Conservation (phyloP, 371 early-diverging fungal genomes). For the Mortierella sp. region DNA sequence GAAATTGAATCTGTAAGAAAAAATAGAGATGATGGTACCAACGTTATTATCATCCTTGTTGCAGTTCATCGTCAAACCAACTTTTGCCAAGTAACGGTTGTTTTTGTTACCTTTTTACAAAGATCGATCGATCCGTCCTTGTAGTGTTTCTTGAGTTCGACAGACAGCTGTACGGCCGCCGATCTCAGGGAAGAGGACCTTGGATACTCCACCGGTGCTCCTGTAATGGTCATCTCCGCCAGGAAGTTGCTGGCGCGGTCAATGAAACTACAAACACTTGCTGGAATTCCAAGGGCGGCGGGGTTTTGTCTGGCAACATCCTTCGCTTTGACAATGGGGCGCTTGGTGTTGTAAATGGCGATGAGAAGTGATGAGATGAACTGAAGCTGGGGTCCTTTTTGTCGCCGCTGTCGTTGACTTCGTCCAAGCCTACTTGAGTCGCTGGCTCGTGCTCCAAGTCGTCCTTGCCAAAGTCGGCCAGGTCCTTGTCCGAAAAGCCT, state of each 20-base stretch:
- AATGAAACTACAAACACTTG: no score
- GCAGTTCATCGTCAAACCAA: background rate
- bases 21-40: no score
- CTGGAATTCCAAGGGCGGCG: background rate
- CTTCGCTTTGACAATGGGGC: no score
- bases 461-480: background rate
- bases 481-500: background rate
- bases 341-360: no score
- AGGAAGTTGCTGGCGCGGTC: no score
- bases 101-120: background rate
- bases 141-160: background rate
- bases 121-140: background rate
- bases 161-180: background rate
- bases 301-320: no score
- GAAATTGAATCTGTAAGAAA: background rate
- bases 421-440: no score
- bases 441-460: background rate
- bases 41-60: background rate
- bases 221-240: no score
- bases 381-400: no score
- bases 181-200: background rate
- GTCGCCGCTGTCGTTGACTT: background rate
- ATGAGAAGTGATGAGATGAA: no score
- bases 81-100: no score
- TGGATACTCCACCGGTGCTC: no score